Evolutionary conservation across 73 alveolate genomes (phyloP).

Genomic region (Stentor coeruleus): DNA sequence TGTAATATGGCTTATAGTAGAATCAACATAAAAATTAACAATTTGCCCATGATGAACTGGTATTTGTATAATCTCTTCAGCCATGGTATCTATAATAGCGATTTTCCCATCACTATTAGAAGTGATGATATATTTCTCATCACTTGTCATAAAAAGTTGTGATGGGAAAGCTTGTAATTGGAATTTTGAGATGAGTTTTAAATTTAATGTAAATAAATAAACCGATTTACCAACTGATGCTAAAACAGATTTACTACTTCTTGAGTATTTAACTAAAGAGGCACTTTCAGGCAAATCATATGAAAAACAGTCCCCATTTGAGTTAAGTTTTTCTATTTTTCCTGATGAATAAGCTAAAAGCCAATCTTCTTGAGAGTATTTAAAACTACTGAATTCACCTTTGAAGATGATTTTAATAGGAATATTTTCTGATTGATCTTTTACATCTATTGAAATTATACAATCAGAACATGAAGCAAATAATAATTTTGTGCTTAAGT

Average conservation of each 20-base stretch:
- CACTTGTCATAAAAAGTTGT: background rate
- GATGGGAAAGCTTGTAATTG: background rate
- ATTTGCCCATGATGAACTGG: background rate
- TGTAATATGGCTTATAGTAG: background rate
- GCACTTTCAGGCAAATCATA: background rate
- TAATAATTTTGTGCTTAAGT: background rate
- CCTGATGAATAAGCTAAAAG: background rate
- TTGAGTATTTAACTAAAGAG: background rate
- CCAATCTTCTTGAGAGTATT: background rate
- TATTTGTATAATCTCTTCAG: background rate
- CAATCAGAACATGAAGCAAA: background rate
- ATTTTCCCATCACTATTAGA: background rate
- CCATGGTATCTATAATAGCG: background rate
- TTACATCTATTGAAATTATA: background rate
- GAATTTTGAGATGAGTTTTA: too few relatives aligned
- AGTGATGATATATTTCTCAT: background rate
- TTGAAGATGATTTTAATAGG: too few relatives aligned
- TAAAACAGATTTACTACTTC: background rate
- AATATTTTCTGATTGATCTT: background rate
- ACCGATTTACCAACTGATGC: background rate
- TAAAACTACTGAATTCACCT: background rate
- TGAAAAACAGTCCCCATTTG: background rate
- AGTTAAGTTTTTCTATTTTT: background rate
- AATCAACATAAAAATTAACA: background rate
- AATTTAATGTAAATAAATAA: background rate